Percentiles rank a stretch among this genome's conserved stretches.
phyloP scores from a whole-genome alignment of 345 rosid genomes.

The Turnera subulata region DNA sequence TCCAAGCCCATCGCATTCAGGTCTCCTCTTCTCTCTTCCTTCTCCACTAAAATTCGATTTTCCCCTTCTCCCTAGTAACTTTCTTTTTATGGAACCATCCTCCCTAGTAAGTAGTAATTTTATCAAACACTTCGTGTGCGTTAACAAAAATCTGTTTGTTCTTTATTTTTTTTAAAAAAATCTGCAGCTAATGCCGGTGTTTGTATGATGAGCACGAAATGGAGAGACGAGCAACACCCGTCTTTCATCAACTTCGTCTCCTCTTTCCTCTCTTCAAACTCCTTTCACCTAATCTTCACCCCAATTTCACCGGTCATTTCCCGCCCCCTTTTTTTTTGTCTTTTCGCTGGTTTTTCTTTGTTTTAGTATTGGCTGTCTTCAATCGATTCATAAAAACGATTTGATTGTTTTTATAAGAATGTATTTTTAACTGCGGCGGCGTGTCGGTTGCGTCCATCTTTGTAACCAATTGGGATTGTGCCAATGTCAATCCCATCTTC shows the following conservation, averaged over 20 bases:
- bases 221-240: slow-evolving; percentile 66
- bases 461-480: slow-evolving; percentile 64
- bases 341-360: neutral
- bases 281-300: slow-evolving; percentile 78
- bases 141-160: too few relatives aligned
- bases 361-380: too few relatives aligned
- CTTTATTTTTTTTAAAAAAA: too few relatives aligned
- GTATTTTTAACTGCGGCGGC: slow-evolving; percentile 90
- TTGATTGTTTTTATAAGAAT: slow-evolving; percentile 37
- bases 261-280: slow-evolving; percentile 61
- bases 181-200: slow-evolving; percentile 55
- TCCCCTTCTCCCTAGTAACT: too few relatives aligned
- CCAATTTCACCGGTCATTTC: slow-evolving; percentile 73
- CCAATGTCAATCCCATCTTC: slow-evolving; percentile 39
- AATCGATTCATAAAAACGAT: too few relatives aligned
- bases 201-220: slow-evolving; percentile 75
- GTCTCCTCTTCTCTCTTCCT: too few relatives aligned
- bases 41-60: too few relatives aligned
- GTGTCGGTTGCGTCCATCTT: slow-evolving; percentile 80
- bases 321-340: neutral
- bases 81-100: too few relatives aligned
- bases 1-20: too few relatives aligned
- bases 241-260: slow-evolving; percentile 68
- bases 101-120: too few relatives aligned
- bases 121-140: too few relatives aligned